Evolutionary conservation across 805 yeast genomes (phyloP).

Genomic region (Zygosaccharomyces kombuchaensis): DNA sequence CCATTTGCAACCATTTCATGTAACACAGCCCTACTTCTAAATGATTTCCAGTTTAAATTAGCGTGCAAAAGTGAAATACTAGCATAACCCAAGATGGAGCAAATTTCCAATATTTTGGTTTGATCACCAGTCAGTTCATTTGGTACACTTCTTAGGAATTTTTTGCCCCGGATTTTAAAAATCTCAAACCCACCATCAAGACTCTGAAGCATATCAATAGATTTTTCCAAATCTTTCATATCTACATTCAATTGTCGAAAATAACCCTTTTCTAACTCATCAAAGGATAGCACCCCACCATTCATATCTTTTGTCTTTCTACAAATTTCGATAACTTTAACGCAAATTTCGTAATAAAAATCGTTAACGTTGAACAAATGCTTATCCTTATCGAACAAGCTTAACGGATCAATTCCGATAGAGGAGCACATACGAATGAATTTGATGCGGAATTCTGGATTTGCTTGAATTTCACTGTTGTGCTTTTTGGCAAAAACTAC

Average conservation of each 20-base stretch:
- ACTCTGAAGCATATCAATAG: constrained; percentile 48
- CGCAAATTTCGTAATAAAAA: constrained; percentile 62
- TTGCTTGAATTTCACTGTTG: constrained; percentile 58
- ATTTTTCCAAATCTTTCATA: constrained; percentile 51
- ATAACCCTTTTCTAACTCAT: constrained; percentile 41
- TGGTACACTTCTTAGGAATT: constrained; percentile 60
- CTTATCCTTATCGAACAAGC: constrained; percentile 34
- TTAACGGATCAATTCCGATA: constrained; percentile 80
- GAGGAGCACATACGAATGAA: constrained; percentile 72
- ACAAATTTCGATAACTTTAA: constrained; percentile 72
- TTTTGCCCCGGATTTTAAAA: constrained; percentile 46
- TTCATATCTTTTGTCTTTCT: constrained; percentile 63
- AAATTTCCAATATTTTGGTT: constrained; percentile 63
- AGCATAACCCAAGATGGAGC: constrained; percentile 74
- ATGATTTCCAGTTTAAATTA: constrained; percentile 69
- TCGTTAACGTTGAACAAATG: constrained; percentile 40
- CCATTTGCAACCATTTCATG: constrained; percentile 82
- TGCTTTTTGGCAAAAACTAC: constrained; percentile 72
- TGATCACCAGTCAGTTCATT: constrained; percentile 66
- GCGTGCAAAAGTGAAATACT: constrained; percentile 59
- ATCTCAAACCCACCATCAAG: constrained; percentile 72
- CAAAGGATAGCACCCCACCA: constrained; percentile 74
- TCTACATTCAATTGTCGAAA: constrained; percentile 33
- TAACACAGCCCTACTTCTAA: constrained; percentile 57
- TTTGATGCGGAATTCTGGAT: constrained; percentile 61